These are phyloP conservation scores for Nymphaea thermarum DNA, from an alignment of 164 flowering plant genomes.

Conservation along the genomic window DNA sequence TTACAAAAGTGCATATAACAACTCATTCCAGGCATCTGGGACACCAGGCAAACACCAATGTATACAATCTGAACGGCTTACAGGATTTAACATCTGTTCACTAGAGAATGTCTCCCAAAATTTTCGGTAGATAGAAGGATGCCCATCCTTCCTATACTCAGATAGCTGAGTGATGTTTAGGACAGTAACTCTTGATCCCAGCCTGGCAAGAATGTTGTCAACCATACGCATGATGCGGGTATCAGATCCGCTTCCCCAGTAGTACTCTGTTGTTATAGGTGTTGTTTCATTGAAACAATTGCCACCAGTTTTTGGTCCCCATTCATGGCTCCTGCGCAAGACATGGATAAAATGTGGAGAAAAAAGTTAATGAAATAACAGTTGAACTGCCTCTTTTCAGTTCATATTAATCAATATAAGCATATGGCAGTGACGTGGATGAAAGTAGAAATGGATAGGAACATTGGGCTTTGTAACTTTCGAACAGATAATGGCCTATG, in stretches of 20 bases:
- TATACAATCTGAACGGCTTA: constrained; percentile 78
- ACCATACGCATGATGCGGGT: constrained; percentile 75
- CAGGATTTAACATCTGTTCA: constrained; percentile 57
- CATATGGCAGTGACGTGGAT: no score
- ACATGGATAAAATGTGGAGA: no score
- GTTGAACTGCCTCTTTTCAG: no score
- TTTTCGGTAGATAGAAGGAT: constrained; percentile 85
- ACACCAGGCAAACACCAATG: constrained; percentile 99
- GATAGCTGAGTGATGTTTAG: constrained; percentile 94
- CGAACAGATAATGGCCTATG: no score
- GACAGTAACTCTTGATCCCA: constrained; percentile 52
- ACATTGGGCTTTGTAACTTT: no score
- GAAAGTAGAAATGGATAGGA: no score
- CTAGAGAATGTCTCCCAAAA: constrained; percentile 78
- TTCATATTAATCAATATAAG: no score
- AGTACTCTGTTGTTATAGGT: constrained; percentile 43
- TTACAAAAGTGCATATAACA: constrained; percentile 16
- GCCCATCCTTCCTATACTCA: constrained; percentile 89
- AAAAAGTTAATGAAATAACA: no score
- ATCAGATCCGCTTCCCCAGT: constrained; percentile 94
- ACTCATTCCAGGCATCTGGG: constrained; percentile 92
- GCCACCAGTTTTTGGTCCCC: constrained; percentile 73
- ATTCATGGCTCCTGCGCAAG: constrained; percentile 67
- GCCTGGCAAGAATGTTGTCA: constrained; percentile 32
- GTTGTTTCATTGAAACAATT: constrained; percentile 61